Conservation (phyloP, 202 grass and related monocot species). For the Carex arenaria region DNA sequence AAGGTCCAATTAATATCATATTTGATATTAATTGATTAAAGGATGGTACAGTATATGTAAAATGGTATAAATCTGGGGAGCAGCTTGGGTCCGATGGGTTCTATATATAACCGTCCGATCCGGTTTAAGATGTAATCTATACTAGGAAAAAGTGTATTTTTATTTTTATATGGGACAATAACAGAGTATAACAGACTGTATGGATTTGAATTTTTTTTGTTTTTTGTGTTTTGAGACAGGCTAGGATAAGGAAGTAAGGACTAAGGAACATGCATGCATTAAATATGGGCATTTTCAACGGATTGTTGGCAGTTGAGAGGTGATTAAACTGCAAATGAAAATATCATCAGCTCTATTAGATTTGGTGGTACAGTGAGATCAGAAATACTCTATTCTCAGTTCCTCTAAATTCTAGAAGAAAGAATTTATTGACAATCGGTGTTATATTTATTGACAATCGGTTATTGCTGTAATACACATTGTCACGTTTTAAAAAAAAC, state of each 20-base stretch:
- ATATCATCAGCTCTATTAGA: no score
- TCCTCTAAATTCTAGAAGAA: no score
- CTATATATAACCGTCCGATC: no score
- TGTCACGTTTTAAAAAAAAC: no score
- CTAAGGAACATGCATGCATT: neutral
- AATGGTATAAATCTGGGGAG: neutral
- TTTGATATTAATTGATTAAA: neutral
- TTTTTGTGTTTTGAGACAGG: neutral
- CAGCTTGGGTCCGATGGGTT: no score
- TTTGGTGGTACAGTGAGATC: no score
- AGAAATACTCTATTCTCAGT: no score
- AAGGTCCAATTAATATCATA: neutral
- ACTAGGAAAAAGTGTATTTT: neutral
- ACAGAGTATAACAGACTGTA: conserved; percentile 19
- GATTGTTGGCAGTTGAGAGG: conserved; percentile 13
- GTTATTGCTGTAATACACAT: no score
- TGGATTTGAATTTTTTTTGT: neutral
- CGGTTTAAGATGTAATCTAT: neutral
- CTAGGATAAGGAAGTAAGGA: neutral
- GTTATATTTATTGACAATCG: no score
- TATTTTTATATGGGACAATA: neutral
- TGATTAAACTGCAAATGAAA: neutral
- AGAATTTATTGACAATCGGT: no score
- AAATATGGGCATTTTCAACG: neutral
- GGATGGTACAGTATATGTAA: neutral